Evolutionary conservation across 1,284 basidiomycete species (phyloP), one percentile per base, ranked within the genome.

Genomic region (Lignosus rhinocerotis): DNA sequence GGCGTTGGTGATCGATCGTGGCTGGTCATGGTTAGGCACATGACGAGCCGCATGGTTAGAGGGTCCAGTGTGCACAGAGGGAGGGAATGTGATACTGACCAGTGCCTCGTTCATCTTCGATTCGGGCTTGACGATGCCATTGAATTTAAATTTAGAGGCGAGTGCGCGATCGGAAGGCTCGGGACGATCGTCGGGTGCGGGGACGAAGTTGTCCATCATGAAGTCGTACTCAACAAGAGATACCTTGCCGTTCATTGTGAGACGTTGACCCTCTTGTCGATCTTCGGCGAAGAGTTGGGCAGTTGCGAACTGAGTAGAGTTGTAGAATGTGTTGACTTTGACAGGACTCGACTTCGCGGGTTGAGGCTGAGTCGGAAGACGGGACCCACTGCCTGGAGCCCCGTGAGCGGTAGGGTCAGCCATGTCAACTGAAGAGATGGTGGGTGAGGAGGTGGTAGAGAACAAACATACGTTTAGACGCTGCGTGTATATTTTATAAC

Each of bases 161-260:
- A 38, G 11, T 19, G 8, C 17, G n/a, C 36, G 6, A 21, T 16
- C 34, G 12, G 39, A 33, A 21, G 34, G 19, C 14, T 30, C 48
- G 36, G 11, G 48, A 16, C n/a, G 21, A 8, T n/a, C 25, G 7
- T 21, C 21, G 19, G 19, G 5, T 9, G n/a, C 14, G 7, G 34
- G 33, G 17, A 50, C 32, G 36, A 38, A 50, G 16, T n/a, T 8
- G 3, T 25, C n/a, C 48, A 50, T 14, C 31, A 38, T 33, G 36
- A 21, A n/a, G 47, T 55, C 53, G 36, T 48, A 41, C 14, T 55
- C 36, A 6, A 55, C 19, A 5, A 49, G 11, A 33, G 36, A 25
- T 0, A 47, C 38, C 53, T 55, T 49, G 38, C 38, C 38, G 31
- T 48, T 25, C 45, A 55, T 49, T 36, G 32, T 48, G 19, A 55